These are phyloP conservation scores for Wickerhamiella sorbophila DNA, from an alignment of 805 yeast species.

Conservation along the genomic window DNA sequence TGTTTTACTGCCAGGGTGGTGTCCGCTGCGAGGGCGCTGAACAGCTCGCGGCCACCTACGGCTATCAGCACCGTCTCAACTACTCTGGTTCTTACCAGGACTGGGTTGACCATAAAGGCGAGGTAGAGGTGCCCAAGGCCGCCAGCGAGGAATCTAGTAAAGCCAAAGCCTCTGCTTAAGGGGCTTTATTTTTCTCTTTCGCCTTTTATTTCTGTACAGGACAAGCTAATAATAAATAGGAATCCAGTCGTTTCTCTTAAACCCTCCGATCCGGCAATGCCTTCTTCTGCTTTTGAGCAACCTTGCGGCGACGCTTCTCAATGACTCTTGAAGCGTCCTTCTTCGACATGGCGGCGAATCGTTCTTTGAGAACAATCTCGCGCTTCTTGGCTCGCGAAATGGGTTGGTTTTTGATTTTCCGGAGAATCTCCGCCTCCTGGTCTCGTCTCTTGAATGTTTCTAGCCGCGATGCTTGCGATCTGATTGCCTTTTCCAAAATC, in stretches of 20 bases:
- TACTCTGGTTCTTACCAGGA: slow-evolving; percentile 80
- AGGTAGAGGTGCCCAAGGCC: slow-evolving; percentile 26
- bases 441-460: slow-evolving; percentile 64
- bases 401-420: slow-evolving; percentile 51
- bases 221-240: slow-evolving; percentile 27
- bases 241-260: neutral
- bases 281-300: slow-evolving; percentile 28
- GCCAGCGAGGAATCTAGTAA: slow-evolving; percentile 39
- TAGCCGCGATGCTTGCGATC: slow-evolving; percentile 27
- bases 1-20: slow-evolving; percentile 89
- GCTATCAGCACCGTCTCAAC: slow-evolving; percentile 71
- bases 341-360: slow-evolving; percentile 25
- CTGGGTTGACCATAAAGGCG: slow-evolving; percentile 56
- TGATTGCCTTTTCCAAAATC: slow-evolving; percentile 22
- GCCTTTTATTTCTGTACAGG: slow-evolving; percentile 27
- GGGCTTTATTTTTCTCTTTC: slow-evolving; percentile 23
- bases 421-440: slow-evolving; percentile 50
- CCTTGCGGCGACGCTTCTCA: slow-evolving; percentile 26
- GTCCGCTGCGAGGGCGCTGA: slow-evolving; percentile 84
- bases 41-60: slow-evolving; percentile 80
- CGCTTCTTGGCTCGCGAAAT: slow-evolving; percentile 23
- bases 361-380: slow-evolving; percentile 25
- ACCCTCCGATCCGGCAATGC: slow-evolving; percentile 25
- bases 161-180: slow-evolving; percentile 57
- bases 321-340: slow-evolving; percentile 23